phyloP scores from a whole-genome alignment of 345 rosid genomes.

The Eucalyptus regnans region DNA sequence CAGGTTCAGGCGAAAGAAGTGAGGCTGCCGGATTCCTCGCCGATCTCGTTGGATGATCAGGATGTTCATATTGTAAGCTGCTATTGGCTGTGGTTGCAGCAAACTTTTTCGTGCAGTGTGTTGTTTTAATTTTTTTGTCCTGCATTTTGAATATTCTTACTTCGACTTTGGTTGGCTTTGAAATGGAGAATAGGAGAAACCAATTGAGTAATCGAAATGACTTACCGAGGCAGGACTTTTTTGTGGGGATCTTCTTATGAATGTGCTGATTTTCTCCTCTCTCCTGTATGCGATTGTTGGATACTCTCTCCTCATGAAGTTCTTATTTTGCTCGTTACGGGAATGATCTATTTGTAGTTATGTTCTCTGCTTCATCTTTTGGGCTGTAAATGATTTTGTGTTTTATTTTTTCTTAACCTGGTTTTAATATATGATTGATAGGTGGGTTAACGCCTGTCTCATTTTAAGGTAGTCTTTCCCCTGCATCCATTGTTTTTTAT shows the following conservation, averaged over 20 bases:
- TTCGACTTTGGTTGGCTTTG: not conserved
- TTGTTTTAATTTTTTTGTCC: not conserved
- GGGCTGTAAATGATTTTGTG: not conserved
- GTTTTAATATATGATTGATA: not conserved
- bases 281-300: not conserved
- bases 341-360: not conserved
- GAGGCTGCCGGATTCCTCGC: slow-evolving; percentile 77
- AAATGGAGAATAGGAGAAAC: not conserved
- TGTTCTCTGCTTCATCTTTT: not conserved
- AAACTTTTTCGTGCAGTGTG: not conserved
- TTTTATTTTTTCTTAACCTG: not conserved
- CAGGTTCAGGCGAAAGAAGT: slow-evolving; percentile 79
- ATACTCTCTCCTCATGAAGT: not conserved
- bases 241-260: not conserved
- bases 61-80: slow-evolving; percentile 76
- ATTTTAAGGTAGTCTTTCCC: not conserved
- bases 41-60: slow-evolving; percentile 77
- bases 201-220: not conserved
- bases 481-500: not conserved
- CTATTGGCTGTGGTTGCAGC: not conserved
- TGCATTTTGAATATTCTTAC: not conserved
- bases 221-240: not conserved
- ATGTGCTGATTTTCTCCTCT: not conserved
- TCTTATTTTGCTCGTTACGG: not conserved
- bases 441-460: not conserved